Base-by-base conservation (phyloP, 371 early-diverging fungal genomes). In the Rhizopus arrhizus region DNA sequence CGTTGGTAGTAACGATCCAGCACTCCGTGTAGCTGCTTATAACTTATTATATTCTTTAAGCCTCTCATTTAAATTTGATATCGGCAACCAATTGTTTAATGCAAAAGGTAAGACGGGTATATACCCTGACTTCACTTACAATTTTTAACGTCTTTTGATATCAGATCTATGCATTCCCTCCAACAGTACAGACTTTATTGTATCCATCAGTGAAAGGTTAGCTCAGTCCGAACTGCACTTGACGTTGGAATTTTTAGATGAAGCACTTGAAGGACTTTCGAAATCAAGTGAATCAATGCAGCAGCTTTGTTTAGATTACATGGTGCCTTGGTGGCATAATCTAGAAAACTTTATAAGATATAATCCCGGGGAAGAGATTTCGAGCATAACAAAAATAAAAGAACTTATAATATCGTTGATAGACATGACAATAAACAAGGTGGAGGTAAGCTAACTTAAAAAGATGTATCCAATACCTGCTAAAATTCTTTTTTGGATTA, bases 301-400 rank as follows among this genome's bases (percentile, higher is more conserved):
- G 61, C 90, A 90, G 54, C 78, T 90, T 53, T 91, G 93, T 50
- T 75, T 96, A 57, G 91, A 95, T 69, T 95, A 94, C 70, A 86
- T 95, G 80, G 86, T 89, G 11, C 97, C 96, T 0, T 96, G 96
- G 97, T 68, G 95, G 48, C 65, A 79, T 3, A 94, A 94, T 58
- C 64, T 96, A 53, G 87, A 83, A 7, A 70, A 81, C 49, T 88
- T 85, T 65, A 73, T 78, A 53, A 78, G 85, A 16, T 74, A 69
- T 58, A 72, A 69, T n/a, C 66, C 76, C 0, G 74, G 72, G 15
- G 86, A 86, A 12, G 73, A 78, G 53, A 75, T 65, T 40, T 74
- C 78, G 57, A 76, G 76, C 53, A 58, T 84, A 22, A 65, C 83
- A 31, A 92, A 91, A 64, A 81, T 89, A 34, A 83, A 82, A 36